Base-by-base conservation (phyloP, 1,284 basidiomycete species). In the Phellopilus nigrolimitatus region DNA sequence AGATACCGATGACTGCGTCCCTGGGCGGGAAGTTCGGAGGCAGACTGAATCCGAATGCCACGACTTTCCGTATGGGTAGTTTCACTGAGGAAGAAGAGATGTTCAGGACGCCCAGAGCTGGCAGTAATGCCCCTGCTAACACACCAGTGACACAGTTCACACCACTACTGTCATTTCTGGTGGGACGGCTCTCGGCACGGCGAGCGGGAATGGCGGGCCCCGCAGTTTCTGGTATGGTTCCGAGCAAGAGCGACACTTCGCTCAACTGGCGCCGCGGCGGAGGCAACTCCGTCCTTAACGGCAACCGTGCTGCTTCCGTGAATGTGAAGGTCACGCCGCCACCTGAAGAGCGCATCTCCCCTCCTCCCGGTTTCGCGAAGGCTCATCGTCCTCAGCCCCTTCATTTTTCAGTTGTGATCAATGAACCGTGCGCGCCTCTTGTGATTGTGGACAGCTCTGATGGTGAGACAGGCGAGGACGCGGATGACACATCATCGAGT, bases 1-100 rank as follows among this genome's bases (percentile, higher is more conserved):
- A 79, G 56, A 71, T 81, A 48, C 87, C 88, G 42, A 88, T 88
- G 88, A 86, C 87, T 34, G 87, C 88, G 43, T 76, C 82, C 38
- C 70, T 88, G 27, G 82, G 80, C 49, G 88, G 88, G 51, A 80
- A 80, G 59, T 89, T 87, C 57, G 86, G 85, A 30, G 74, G 76
- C 31, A 52, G 55, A 34, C 54, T 66, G 31, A 66, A 66, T 56
- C 86, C 88, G 56, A 66, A 76, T 46, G 70, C 69, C 37, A 75
- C 49, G 69, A 58, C 61, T 73, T 56, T 73, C 71, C 56, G 65
- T 58, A 62, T 67, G 57, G 52, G 65, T 39, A 57, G 64, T 47
- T 68, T 70, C 56, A 68, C 69, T 60, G 66, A 69, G 54, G 59
- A 63, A 47, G 64, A 63, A 53, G 74, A 73, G 39, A 64, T 64